Evolutionary conservation across 768 basidiomycete species (phyloP).

Genomic region (Crassisporium funariophilum): DNA sequence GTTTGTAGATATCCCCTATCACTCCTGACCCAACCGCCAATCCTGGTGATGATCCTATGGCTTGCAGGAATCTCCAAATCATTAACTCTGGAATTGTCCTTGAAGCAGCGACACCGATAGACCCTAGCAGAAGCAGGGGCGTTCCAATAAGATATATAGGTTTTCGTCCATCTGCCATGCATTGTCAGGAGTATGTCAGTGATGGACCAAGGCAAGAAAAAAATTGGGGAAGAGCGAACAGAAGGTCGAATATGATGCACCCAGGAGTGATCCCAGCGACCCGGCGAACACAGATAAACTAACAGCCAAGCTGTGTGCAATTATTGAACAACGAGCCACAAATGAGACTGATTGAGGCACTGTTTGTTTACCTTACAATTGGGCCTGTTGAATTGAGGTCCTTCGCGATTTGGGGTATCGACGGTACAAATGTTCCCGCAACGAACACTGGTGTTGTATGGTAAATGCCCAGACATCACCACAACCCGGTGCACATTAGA

Average conservation of each 20-base stretch:
- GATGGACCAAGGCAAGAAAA: not conserved
- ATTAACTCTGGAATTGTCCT: slow-evolving; percentile 47
- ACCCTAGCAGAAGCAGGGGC: slow-evolving; percentile 60
- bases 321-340: not conserved
- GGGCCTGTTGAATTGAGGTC: slow-evolving; percentile 23
- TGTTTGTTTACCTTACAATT: slow-evolving; percentile 18
- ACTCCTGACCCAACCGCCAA: slow-evolving; percentile 54
- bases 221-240: slow-evolving; percentile 22
- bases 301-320: slow-evolving; percentile 24
- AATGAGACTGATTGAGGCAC: not conserved
- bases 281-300: slow-evolving; percentile 34
- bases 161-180: slow-evolving; percentile 56
- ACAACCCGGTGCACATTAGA: not conserved
- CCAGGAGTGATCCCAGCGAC: slow-evolving; percentile 29
- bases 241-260: slow-evolving; percentile 37
- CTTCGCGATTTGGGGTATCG: slow-evolving; percentile 26
- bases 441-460: slow-evolving; percentile 10
- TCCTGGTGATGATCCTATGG: slow-evolving; percentile 59
- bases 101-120: slow-evolving; percentile 58
- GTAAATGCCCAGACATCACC: not conserved
- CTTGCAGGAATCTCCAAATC: slow-evolving; percentile 62
- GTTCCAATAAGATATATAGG: slow-evolving; percentile 58
- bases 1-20: slow-evolving; percentile 62
- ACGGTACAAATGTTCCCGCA: slow-evolving; percentile 28
- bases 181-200: not conserved